Conservation (phyloP, 2,329 filamentous ascomycete genomes). For the Pseudopithomyces maydicus region DNA sequence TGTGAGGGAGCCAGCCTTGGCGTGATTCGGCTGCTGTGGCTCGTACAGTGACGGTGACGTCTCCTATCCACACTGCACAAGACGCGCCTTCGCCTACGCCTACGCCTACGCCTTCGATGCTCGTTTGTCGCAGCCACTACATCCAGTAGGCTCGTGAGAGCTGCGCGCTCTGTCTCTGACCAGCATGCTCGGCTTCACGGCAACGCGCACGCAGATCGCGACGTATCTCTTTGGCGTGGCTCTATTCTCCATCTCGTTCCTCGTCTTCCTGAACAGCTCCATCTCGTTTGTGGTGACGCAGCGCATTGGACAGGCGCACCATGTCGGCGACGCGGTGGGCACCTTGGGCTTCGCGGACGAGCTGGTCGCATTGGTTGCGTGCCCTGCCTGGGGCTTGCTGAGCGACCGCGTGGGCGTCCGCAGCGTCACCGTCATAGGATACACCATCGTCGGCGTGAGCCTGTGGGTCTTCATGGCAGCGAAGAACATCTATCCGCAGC, state of each 20-base stretch:
- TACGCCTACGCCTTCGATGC: no score
- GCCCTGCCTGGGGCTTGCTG: conserved; percentile 77
- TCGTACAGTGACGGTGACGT: no score
- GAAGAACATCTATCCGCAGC: conserved; percentile 82
- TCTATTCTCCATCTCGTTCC: conserved; percentile 85
- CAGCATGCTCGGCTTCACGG: conserved; percentile 57
- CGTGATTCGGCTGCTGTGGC: no score
- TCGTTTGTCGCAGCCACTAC: no score
- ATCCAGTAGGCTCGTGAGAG: conserved; percentile 26
- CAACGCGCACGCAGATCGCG: conserved; percentile 60
- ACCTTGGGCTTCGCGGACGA: conserved; percentile 87
- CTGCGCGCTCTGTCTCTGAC: conserved; percentile 6
- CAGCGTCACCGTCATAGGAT: conserved; percentile 70
- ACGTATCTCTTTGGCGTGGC: conserved; percentile 83
- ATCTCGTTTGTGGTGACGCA: conserved; percentile 86
- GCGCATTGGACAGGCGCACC: conserved; percentile 73
- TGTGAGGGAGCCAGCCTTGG: no score
- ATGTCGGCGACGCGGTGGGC: conserved; percentile 80
- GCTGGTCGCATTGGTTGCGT: conserved; percentile 78
- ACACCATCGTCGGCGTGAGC: conserved; percentile 77
- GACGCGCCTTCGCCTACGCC: no score
- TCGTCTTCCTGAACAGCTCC: conserved; percentile 86
- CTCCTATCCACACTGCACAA: no score
- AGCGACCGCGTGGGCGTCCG: conserved; percentile 79
- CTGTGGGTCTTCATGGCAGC: conserved; percentile 85